phyloP scores from a whole-genome alignment of 257 asterid species.

The Primulina huaijiensis region DNA sequence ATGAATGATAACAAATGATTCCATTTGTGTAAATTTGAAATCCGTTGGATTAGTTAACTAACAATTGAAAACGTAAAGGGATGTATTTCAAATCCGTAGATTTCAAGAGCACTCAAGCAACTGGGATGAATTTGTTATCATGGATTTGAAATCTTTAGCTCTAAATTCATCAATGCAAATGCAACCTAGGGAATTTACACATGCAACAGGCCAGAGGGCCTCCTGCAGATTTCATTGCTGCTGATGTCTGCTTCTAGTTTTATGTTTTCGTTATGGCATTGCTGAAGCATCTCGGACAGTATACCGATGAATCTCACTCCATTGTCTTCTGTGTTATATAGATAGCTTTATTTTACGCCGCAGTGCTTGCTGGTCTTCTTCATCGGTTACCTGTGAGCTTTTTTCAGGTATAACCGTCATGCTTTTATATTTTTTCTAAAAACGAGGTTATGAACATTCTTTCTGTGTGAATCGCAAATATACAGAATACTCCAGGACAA shows the following conservation, averaged over 20 bases:
- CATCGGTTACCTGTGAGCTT: constrained; percentile 90
- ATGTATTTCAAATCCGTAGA: too few relatives aligned
- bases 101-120: too few relatives aligned
- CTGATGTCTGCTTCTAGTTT: constrained; percentile 1
- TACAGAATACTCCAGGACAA: constrained; percentile 84
- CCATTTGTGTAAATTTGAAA: too few relatives aligned
- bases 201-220: constrained; percentile 8
- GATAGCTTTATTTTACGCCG: constrained; percentile 87
- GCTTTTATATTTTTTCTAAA: constrained; percentile 15
- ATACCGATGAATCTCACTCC: constrained; percentile 1
- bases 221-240: constrained; percentile 9
- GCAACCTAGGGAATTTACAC: neutral
- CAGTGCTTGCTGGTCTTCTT: constrained; percentile 91
- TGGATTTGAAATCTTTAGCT: neutral
- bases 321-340: constrained; percentile 39
- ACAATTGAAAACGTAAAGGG: too few relatives aligned
- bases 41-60: too few relatives aligned
- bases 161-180: neutral
- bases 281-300: neutral
- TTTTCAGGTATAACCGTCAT: constrained; percentile 61
- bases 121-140: neutral
- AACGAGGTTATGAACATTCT: constrained; percentile 11
- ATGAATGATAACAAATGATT: too few relatives aligned
- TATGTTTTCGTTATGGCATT: constrained; percentile 12
- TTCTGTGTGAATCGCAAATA: constrained; percentile 25